Base-by-base conservation (phyloP, 192 early-diverging fungal genomes). In the Backusella sp. region DNA sequence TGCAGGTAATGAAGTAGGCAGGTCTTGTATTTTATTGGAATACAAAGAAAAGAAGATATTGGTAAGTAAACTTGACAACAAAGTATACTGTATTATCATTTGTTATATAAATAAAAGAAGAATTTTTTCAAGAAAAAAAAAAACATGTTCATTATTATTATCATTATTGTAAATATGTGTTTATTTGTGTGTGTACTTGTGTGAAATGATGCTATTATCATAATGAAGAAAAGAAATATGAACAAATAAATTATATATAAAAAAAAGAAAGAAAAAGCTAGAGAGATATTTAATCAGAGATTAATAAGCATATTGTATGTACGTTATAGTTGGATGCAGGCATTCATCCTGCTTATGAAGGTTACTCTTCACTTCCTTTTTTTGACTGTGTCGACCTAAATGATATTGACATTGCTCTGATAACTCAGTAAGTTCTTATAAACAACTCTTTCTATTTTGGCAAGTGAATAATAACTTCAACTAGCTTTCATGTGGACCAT, bases 21-120 rank as follows among this genome's bases (percentile, higher is more conserved):
- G 98, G 71, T 96, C 94, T 35, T 99, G 96, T 73, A 84, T 98
- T 36, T 79, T 99, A 69, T 78, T 99, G 53, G 91, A 97, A 80
- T 98, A 94, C 90, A 98, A 99, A 85, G 91, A 90, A 76, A 99
- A 99, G 85, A 97, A 91, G 28, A 86, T 99, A 56, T 92, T 98
- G 94, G 91, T 92, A 86, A 65, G 80, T 68, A 32, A 32, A 26
- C 56, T 23, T 70, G 53, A 62, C 11, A 11, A 12, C 23, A 62
- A 26, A 19, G 32, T 49, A 9, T 23, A 12, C 21, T 62, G 28
- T 12, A 8, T 62, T 12, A 4, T 28, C 3, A 12, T 26, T 14
- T 17, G 14, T 12, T 62, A 1, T 28, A 26, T 28, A 62, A 26
- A 62, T 26, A 62, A 26, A 59, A 26, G 23, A 11, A 26, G 32